Evolutionary conservation across 2,329 filamentous ascomycete species (phyloP).

Genomic region (Cladophialophora exuberans): DNA sequence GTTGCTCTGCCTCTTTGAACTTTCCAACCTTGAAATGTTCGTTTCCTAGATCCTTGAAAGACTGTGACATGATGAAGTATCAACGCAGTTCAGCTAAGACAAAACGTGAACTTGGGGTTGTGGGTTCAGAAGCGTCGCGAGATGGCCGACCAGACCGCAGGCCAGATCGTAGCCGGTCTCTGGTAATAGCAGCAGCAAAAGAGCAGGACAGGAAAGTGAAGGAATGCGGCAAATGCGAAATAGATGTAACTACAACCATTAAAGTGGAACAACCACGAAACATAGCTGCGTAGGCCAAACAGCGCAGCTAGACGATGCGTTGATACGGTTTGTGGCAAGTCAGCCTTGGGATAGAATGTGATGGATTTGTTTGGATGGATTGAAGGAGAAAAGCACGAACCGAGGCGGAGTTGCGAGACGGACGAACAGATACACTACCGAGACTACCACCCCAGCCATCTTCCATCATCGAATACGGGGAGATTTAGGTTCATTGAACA

Average conservation of each 20-base stretch:
- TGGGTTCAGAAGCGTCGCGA: neutral
- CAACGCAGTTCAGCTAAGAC: neutral
- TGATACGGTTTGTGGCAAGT: conserved; percentile 11
- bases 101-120: neutral
- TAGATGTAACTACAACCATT: conserved; percentile 6
- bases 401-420: conserved; percentile 6
- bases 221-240: neutral
- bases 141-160: neutral
- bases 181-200: conserved; percentile 14
- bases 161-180: conserved; percentile 1
- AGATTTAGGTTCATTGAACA: too few species aligned
- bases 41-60: conserved; percentile 44
- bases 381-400: neutral
- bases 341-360: conserved; percentile 23
- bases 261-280: neutral
- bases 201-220: neutral
- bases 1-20: conserved; percentile 50
- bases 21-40: conserved; percentile 50
- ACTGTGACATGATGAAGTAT: conserved; percentile 2
- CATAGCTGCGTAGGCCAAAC: conserved; percentile 14
- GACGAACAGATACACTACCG: conserved; percentile 7
- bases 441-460: neutral
- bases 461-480: neutral
- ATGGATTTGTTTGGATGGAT: conserved; percentile 29
- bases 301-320: neutral